Conservation (phyloP, 441 rosid species). For the Populus tomentosa region DNA sequence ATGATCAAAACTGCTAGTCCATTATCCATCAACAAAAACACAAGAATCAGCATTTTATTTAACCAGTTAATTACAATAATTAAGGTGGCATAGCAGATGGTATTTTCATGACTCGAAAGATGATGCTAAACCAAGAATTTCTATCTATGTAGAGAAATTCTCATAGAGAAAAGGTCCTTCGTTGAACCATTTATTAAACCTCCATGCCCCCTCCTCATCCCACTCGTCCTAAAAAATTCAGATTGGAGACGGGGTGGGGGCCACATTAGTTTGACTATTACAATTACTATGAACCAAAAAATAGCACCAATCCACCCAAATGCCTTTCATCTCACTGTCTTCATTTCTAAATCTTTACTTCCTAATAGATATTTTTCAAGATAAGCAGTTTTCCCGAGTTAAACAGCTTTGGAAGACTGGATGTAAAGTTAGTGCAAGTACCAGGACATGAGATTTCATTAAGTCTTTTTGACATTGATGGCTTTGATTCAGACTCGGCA, state of each 20-base stretch:
- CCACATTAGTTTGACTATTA: neutral
- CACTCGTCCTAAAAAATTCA: neutral
- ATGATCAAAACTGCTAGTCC: conserved; percentile 57
- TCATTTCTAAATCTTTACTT: neutral
- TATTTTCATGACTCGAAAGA: neutral
- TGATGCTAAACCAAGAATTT: neutral
- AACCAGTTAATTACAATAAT: neutral
- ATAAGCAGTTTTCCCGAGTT: neutral
- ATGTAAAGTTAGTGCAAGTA: neutral
- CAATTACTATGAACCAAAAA: neutral
- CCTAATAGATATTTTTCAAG: neutral
- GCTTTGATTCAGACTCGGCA: conserved; percentile 27
- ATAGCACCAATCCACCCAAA: neutral
- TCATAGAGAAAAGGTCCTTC: neutral
- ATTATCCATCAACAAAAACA: neutral
- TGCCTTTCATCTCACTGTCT: neutral
- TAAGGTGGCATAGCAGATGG: neutral
- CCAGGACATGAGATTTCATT: conserved; percentile 34
- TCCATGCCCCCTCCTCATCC: neutral
- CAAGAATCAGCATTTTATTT: conserved; percentile 14
- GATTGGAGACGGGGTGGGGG: neutral
- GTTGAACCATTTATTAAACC: neutral
- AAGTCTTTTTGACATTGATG: conserved; percentile 41
- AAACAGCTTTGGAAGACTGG: neutral
- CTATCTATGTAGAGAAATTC: neutral